Evolutionary conservation across 2,329 filamentous ascomycete genomes (phyloP).

Genomic region (Botrytis pseudocinerea): DNA sequence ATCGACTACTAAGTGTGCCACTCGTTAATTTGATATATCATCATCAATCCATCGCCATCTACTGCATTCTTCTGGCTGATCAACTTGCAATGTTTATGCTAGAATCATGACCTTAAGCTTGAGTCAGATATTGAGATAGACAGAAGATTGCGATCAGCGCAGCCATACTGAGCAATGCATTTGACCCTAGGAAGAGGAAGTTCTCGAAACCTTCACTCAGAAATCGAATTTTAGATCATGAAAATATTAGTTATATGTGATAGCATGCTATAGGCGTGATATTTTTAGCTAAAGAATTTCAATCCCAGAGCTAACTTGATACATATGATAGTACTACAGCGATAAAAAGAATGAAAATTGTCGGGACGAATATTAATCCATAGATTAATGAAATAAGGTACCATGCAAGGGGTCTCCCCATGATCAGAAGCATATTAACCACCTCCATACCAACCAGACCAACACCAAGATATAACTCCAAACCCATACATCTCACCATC

Average conservation of each 20-base stretch:
- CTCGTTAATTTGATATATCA: not conserved
- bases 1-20: not conserved
- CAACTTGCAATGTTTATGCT: fast-evolving
- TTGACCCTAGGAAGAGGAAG: not conserved
- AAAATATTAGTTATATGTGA: fast-evolving
- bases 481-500: not conserved
- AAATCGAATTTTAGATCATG: not conserved
- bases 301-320: not conserved
- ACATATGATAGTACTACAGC: not conserved
- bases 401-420: not conserved
- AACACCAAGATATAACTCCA: not conserved
- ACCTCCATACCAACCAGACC: not conserved
- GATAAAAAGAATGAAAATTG: not conserved
- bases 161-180: fast-evolving
- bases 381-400: not conserved
- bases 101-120: not conserved
- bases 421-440: not conserved
- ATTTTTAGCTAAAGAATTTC: not conserved
- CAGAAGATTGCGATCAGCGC: not conserved
- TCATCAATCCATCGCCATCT: not conserved
- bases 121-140: not conserved
- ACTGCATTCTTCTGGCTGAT: not conserved
- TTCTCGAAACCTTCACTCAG: not conserved
- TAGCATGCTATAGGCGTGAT: not conserved
- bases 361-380: not conserved